Evolutionary conservation across 257 asterid species (phyloP), one percentile per base, ranked within the genome.

Genomic region (Plantago elongata): DNA sequence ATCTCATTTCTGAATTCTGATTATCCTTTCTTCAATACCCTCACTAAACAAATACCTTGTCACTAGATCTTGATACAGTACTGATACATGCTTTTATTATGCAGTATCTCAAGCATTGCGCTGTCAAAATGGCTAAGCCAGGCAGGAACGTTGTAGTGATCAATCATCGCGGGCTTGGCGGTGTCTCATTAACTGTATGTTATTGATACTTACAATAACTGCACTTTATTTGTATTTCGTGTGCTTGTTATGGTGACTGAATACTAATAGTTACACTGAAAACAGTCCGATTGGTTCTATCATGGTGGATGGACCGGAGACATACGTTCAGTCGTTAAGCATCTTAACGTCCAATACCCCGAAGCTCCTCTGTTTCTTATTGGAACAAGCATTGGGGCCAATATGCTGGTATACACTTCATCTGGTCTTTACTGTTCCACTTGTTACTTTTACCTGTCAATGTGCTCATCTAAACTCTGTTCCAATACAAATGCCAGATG

Each of bases 151-250:
- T 82, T 22, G 84, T 79, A 54, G 84, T 82, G 65, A 68, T 77
- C 77, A 84, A 82, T 76, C 84, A 84, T 65, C 76, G 92, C 13
- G 92, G 92, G 16, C 76, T 81, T 54, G 92, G 88, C 11, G 89
- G 89, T 29, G 80, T 77, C 61, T 64, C 92, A 62, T 61, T 84
- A 51, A 84, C 89, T 52, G 92, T 82, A 67, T 77, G 92, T 77
- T 51, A 37, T 7, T n/a, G n/a, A 7, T 22, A 16, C 9, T 9
- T 52, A 17, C 27, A 9, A 2, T 69, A 14, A 14, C 45, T 40
- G 12, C 5, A 12, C 3, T 30, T 63, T 15, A 34, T 34, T 4
- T 0, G 8, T 5, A 34, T 34, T 34, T 4, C 40, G 4, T 34
- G 40, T 34, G 40, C 8, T 34, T 34, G 40, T 34, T 34, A 34